Conservation (phyloP, 805 yeast genomes). For the Lipomyces spencermartinsiae region DNA sequence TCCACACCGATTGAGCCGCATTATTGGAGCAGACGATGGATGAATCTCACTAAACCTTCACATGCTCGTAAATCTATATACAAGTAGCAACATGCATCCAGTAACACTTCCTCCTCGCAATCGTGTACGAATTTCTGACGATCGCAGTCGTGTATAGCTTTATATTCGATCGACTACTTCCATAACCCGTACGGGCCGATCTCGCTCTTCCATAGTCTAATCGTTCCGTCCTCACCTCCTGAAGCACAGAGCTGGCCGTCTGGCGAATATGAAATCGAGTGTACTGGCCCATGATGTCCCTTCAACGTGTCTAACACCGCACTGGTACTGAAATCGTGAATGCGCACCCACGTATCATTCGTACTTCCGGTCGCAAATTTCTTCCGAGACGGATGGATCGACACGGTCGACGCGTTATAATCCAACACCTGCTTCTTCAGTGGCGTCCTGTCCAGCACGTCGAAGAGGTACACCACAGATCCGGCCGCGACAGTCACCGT, state of each 20-base stretch:
- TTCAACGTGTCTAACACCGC: conserved; percentile 33
- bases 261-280: conserved; percentile 40
- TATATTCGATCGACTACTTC: conserved; percentile 23
- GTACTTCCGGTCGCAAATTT: conserved; percentile 43
- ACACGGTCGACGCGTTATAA: conserved; percentile 42
- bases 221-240: conserved; percentile 42
- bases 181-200: conserved; percentile 46
- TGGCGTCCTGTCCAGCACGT: conserved; percentile 31
- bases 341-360: conserved; percentile 45
- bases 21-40: neutral
- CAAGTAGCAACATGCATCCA: neutral
- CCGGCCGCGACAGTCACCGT: conserved; percentile 42
- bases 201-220: conserved; percentile 39
- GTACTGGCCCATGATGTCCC: conserved; percentile 43
- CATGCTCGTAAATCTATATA: neutral
- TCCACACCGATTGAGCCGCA: no score
- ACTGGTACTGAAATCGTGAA: conserved; percentile 40
- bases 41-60: neutral
- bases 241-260: conserved; percentile 40
- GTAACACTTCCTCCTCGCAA: neutral
- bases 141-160: neutral
- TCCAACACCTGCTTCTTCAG: conserved; percentile 37
- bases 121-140: neutral
- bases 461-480: conserved; percentile 36
- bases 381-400: conserved; percentile 36